phyloP scores from a whole-genome alignment of 345 rosid genomes.

The Moricandia moricandioides region DNA sequence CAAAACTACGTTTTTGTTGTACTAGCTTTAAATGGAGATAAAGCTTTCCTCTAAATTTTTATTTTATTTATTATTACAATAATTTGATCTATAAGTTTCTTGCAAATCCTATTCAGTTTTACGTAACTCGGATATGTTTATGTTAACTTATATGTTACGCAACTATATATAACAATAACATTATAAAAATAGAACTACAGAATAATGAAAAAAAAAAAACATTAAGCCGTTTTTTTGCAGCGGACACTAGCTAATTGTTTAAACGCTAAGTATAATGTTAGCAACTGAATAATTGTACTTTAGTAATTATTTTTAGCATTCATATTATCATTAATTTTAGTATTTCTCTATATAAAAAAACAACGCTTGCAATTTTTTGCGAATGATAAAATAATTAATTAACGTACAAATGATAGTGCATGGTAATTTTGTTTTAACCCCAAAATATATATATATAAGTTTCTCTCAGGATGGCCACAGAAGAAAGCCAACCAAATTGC shows the following conservation, averaged over 20 bases:
- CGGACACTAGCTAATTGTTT: background rate
- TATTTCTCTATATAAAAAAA: background rate
- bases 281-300: background rate
- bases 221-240: background rate
- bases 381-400: background rate
- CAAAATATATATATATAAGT: background rate
- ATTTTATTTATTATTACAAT: background rate
- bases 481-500: slow-evolving; percentile 36
- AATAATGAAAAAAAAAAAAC: background rate
- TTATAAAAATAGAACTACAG: background rate
- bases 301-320: background rate
- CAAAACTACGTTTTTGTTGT: background rate
- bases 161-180: background rate
- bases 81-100: background rate
- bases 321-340: background rate
- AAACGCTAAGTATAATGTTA: background rate
- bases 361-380: background rate
- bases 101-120: background rate
- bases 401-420: background rate
- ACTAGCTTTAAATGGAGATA: background rate
- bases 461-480: slow-evolving; percentile 12
- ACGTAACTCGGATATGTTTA: background rate
- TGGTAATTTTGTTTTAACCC: background rate
- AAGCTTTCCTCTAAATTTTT: background rate
- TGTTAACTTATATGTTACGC: background rate